Evolutionary conservation across 169 alveolate species (phyloP), one percentile per base, ranked within the genome.

Genomic region (Plasmodium vivax): DNA sequence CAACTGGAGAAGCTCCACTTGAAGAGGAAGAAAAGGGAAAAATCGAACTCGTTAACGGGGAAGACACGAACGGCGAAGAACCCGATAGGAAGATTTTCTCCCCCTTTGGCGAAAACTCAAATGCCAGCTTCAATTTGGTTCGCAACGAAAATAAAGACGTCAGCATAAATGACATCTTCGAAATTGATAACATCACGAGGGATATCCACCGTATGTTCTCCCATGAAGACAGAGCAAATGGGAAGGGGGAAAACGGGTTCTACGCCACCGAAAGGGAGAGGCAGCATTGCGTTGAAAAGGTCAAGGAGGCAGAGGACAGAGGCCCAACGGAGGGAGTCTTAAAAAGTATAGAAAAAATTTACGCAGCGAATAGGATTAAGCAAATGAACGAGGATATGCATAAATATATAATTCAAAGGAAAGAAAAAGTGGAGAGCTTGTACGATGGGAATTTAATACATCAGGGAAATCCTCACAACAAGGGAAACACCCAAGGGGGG

Each of bases 81-180:
- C 8, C 45, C 23, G 43, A 45, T 75, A 32, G 56, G 14, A 36
- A 43, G 19, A 6, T 23, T 58, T 73, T 14, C 38, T 14, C 7
- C 3, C 54, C 58, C 47, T 2, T 10, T 10, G 56, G 32, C 4
- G 47, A n/a, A 34, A 34, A 74, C 8, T 41, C 62, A 75, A 47
- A 75, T 74, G 47, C 30, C 23, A 36, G 30, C 19, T 14, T 38
- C 23, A 80, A 74, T 32, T 32, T 79, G 23, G 27, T 47, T 58
- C 51, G 80, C 34, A 80, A 80, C 54, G 94, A 90, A 62, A 80
- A 90, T 4, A 62, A 90, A 34, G 56, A 90, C 62, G 90, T 90
- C 38, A 45, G 72, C 36, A 68, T 90, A 90, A 90, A 90, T 71
- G 74, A 90, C 38, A 90, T 90, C 12, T 90, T 90, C 43, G 94